Percentiles rank a stretch among this genome's conserved stretches.
phyloP scores from a whole-genome alignment of 495 filamentous ascomycete species.

The Durotheca rogersii region DNA sequence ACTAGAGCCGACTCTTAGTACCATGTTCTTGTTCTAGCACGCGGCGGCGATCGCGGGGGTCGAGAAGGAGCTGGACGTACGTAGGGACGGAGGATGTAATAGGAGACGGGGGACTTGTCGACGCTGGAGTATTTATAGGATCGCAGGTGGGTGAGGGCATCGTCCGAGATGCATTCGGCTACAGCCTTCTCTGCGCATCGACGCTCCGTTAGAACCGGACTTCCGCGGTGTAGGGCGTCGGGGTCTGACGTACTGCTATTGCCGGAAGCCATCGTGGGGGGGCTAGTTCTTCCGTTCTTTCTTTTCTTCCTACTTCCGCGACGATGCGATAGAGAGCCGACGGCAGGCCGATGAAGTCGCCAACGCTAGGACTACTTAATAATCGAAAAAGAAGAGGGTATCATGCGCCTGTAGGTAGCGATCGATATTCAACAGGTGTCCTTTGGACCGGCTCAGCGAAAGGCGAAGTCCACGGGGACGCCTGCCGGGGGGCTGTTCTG shows the following conservation, averaged over 20 bases:
- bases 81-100: constrained; percentile 91
- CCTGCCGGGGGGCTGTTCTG: too few species aligned
- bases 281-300: neutral
- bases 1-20: constrained; percentile 56
- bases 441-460: too few species aligned
- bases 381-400: too few species aligned
- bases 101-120: constrained; percentile 92
- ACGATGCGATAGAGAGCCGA: neutral
- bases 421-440: too few species aligned
- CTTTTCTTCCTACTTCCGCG: constrained; percentile 4
- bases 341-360: constrained; percentile 3
- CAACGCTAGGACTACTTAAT: neutral
- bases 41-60: constrained; percentile 9
- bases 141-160: constrained; percentile 77
- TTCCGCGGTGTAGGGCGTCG: constrained; percentile 4
- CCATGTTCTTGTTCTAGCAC: constrained; percentile 5
- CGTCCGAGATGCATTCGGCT: constrained; percentile 60
- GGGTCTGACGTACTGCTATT: constrained; percentile 42
- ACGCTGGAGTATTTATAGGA: constrained; percentile 96
- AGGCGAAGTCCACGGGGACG: too few species aligned
- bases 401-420: too few species aligned
- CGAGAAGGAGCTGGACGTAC: constrained; percentile 67
- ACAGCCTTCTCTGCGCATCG: constrained; percentile 46
- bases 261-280: constrained; percentile 43
- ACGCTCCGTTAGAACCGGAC: constrained; percentile 28